Evolutionary conservation across 73 alveolate genomes (phyloP).

Genomic region (Uronychia setigera): DNA sequence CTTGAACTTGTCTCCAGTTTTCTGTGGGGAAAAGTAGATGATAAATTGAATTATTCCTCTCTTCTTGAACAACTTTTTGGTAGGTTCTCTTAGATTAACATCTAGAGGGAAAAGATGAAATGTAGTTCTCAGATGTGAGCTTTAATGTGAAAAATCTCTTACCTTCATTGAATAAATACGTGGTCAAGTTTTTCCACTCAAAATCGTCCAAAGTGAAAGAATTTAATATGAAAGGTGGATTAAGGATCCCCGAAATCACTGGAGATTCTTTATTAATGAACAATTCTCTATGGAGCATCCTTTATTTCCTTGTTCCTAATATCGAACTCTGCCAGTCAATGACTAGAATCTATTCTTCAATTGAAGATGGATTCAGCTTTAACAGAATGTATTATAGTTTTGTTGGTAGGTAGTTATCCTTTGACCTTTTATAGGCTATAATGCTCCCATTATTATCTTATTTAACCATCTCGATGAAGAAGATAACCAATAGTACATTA

Average conservation of each 20-base stretch:
- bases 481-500: background rate
- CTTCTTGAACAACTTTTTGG: background rate
- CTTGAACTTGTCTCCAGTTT: background rate
- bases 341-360: background rate
- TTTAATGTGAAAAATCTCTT: background rate
- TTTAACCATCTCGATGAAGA: constrained; percentile 15
- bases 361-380: constrained; percentile 15
- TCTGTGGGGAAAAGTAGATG: background rate
- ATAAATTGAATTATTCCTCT: background rate
- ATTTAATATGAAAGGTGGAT: background rate
- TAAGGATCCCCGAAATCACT: background rate
- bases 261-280: background rate
- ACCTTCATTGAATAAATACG: background rate
- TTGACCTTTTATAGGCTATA: constrained; percentile 2
- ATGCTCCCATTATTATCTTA: constrained; percentile 19
- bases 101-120: background rate
- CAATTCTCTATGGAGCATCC: background rate
- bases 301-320: background rate
- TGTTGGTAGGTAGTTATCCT: background rate
- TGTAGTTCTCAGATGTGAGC: background rate
- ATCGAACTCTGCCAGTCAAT: background rate
- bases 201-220: background rate
- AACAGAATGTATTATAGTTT: constrained; percentile 1
- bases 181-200: background rate
- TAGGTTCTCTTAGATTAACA: background rate